Conservation (phyloP, 1,284 basidiomycete genomes). For the Puccinia horiana region DNA sequence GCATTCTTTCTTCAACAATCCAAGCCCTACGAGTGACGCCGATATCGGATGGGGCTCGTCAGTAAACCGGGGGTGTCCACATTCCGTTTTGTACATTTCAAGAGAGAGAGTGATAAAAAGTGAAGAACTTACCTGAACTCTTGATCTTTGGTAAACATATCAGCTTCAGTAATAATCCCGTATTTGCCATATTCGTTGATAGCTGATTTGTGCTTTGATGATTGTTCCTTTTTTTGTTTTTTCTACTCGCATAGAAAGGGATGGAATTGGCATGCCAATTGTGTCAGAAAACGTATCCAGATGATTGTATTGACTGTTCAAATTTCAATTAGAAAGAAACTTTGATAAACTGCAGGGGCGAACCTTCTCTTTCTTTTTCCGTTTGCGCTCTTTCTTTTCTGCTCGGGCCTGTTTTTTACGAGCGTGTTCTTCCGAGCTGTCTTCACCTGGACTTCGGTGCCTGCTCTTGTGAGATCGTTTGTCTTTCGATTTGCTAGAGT, state of each 20-base stretch:
- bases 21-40: slow-evolving; percentile 68
- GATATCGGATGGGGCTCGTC: slow-evolving; percentile 11
- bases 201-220: slow-evolving; percentile 64
- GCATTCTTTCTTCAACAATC: slow-evolving; percentile 82
- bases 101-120: neutral
- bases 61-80: neutral
- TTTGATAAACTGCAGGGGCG: neutral
- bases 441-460: slow-evolving; percentile 24
- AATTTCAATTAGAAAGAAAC: neutral
- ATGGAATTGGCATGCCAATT: neutral
- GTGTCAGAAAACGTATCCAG: neutral
- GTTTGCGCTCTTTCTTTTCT: slow-evolving; percentile 34
- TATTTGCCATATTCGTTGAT: slow-evolving; percentile 80
- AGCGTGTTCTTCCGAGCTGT: slow-evolving; percentile 11
- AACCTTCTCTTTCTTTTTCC: slow-evolving; percentile 22
- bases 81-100: neutral
- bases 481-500: slow-evolving; percentile 21
- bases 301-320: neutral
- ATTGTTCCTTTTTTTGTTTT: slow-evolving; percentile 13
- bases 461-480: slow-evolving; percentile 28
- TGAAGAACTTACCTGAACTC: slow-evolving; percentile 24
- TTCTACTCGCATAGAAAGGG: neutral
- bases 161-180: slow-evolving; percentile 76
- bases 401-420: slow-evolving; percentile 27
- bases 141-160: slow-evolving; percentile 63